Conservation (phyloP, 495 filamentous ascomycete genomes). For the Penicillium nucicola region DNA sequence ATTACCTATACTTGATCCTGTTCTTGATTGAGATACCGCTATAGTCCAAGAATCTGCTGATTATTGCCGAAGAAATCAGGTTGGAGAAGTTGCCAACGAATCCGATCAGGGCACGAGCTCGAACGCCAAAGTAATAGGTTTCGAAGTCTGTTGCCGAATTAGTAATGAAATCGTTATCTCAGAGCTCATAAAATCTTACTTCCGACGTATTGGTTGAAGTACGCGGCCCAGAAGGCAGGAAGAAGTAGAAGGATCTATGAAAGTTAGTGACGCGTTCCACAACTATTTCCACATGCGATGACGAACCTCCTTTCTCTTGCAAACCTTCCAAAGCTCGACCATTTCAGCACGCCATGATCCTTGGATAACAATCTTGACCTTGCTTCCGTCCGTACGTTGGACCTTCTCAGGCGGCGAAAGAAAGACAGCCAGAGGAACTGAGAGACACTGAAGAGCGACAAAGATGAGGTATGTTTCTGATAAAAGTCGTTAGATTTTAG, state of each 20-base stretch:
- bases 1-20: slow-evolving; percentile 36
- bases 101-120: slow-evolving; percentile 35
- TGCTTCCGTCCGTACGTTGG: slow-evolving; percentile 51
- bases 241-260: slow-evolving; percentile 27
- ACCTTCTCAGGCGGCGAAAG: slow-evolving; percentile 53
- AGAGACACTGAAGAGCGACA: slow-evolving; percentile 55
- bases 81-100: slow-evolving; percentile 33
- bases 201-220: slow-evolving; percentile 36
- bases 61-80: slow-evolving; percentile 33
- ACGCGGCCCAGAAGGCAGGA: slow-evolving; percentile 38
- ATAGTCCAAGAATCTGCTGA: slow-evolving; percentile 44
- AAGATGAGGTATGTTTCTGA: slow-evolving; percentile 54
- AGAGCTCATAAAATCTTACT: slow-evolving; percentile 9
- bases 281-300: too few relatives aligned
- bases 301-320: slow-evolving; percentile 23
- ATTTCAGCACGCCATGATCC: slow-evolving; percentile 39
- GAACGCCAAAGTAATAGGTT: slow-evolving; percentile 37
- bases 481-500: not conserved
- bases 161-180: not conserved
- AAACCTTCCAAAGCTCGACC: slow-evolving; percentile 28
- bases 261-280: not conserved
- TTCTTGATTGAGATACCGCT: slow-evolving; percentile 31
- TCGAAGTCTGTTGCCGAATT: slow-evolving; percentile 24
- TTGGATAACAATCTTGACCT: slow-evolving; percentile 44
- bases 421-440: slow-evolving; percentile 50